These are phyloP conservation scores for slime mould (Dictyostelium discoideum) DNA, from an alignment of 78 protist species.

Conservation along the genomic window dicty_2.7 NC_007090.3:2526001-2526500, in stretches of 20 bases:
- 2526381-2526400: slow-evolving; percentile 67
- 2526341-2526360: slow-evolving; percentile 88
- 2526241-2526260: slow-evolving; percentile 59
- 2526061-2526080: not conserved
- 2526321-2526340: slow-evolving; percentile 78
- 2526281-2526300: slow-evolving; percentile 87
- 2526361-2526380: slow-evolving; percentile 94
- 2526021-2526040: not conserved
- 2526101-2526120: not conserved
- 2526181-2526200: slow-evolving; percentile 58
- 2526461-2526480: slow-evolving; percentile 87
- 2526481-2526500: slow-evolving; percentile 87
- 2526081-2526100: not conserved
- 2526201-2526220: slow-evolving; percentile 60
- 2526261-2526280: slow-evolving; percentile 58
- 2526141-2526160: not conserved
- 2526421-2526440: slow-evolving; percentile 92
- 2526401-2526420: slow-evolving; percentile 87
- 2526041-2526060: not conserved
- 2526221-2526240: slow-evolving; percentile 66
- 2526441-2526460: slow-evolving; percentile 92
- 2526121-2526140: not conserved
- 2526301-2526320: slow-evolving; percentile 95
- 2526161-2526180: slow-evolving; percentile 47
- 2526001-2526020: not conserved